Conservation (phyloP, 208 protist genomes). For the Phytomonas francai region DNA sequence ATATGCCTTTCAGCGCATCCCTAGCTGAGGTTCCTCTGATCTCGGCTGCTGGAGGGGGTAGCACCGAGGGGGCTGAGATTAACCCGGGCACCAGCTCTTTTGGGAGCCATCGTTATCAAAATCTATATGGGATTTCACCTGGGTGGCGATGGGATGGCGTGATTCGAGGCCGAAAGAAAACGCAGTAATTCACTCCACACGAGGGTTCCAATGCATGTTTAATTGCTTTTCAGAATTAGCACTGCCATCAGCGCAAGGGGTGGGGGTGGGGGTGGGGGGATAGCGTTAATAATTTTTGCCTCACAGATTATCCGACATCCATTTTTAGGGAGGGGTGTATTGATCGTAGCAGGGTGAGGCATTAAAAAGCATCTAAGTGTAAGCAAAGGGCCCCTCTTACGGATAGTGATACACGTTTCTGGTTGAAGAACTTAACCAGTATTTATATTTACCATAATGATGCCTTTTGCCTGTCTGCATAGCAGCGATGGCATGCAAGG, state of each 20-base stretch:
- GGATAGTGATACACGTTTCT: neutral
- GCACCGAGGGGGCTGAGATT: neutral
- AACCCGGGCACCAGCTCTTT: neutral
- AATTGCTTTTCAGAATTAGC: neutral
- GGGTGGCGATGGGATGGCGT: constrained; percentile 86
- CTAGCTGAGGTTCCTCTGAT: neutral
- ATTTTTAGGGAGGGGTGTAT: neutral
- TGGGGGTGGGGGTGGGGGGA: neutral
- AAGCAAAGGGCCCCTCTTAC: neutral
- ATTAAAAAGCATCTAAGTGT: neutral
- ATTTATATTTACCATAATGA: constrained; percentile 5
- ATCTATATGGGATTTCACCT: constrained; percentile 22
- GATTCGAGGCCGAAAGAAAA: constrained; percentile 62
- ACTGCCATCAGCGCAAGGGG: neutral
- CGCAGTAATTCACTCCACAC: constrained; percentile 15
- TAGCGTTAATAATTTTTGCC: neutral
- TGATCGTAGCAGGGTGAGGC: neutral
- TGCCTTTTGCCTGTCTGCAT: neutral
- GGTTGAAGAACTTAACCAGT: neutral
- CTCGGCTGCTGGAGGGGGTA: neutral
- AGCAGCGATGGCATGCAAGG: neutral
- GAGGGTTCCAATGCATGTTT: neutral
- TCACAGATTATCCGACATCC: neutral
- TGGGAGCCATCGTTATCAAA: constrained; percentile 3
- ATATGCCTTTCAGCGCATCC: constrained; percentile 25